Evolutionary conservation across 805 yeast species (phyloP), one percentile per base, ranked within the genome.

Genomic region (Candida gorgasii): DNA sequence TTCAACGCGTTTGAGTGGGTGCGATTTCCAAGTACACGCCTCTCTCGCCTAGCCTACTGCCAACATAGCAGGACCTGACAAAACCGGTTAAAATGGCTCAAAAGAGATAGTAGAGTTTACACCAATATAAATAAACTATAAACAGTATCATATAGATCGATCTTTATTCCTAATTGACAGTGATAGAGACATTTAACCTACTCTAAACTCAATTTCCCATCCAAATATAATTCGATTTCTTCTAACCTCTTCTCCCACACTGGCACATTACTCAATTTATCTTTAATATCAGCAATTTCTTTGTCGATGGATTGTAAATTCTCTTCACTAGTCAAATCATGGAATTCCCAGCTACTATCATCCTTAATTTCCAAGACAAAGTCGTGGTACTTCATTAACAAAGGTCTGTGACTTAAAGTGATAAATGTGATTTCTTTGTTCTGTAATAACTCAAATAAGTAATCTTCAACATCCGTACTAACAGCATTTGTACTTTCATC

Each of bases 401-500:
- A 73, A 22, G 95, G 92, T 36, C 97, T 76, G 60, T 89, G 96
- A 19, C 88, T 78, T 45, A 89, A 77, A 1, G 96, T 88, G 43
- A 89, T 79, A 49, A 86, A 79, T 1, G 95, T 85, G 60, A 88
- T 84, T 33, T 79, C 76, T 54, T 82, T 81, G 43, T 67, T 70
- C 54, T 80, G 85, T 62, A 89, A 72, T 49, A 83, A 61, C 56
- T 87, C 95, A 63, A 89, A 89, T 40, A 89, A 69, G 45, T 82
- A 79, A 49, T 90, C 97, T 61, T 89, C 97, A 62, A 86, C 87
- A 62, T 89, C 97, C 35, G 84, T 84, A 40, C 89, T 80, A 9
- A 89, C 89, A 1, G 97, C 97, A 58, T 89, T 87, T 3, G 97
- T 89, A n/a, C 95, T 86, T 64, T 89, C 97, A 63, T 89, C 97